Base-by-base conservation (phyloP, 1,139 yeast genomes). In the Candida labiduridarum region DNA sequence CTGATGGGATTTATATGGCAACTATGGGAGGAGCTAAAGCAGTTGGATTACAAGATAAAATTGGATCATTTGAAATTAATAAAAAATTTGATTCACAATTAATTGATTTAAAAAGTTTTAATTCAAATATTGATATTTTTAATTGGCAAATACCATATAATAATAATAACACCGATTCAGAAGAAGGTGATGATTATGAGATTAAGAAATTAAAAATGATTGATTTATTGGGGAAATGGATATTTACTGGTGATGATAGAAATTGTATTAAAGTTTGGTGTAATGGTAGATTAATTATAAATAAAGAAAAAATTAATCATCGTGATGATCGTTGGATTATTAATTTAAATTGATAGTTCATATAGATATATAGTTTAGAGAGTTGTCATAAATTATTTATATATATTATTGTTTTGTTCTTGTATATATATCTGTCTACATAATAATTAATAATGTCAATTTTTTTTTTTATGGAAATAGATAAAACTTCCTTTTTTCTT, bases 201-300 rank as follows among this genome's bases (percentile, higher is more conserved):
- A n/a, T 7, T 6, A 53, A 56, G 25, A 54, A 52, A 6, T 63
- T 58, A 14, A 72, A 73, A 50, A 72, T 80, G 63, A 36, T 48
- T 19, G 82, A 87, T 64, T 63, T 89, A 48, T 67, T 92, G 6
- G 89, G 89, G 49, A 91, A 90, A 65, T 94, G 99, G 99, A 73
- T 92, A n/a, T 94, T 90, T 64, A 82, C 84, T 52, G 99, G 98
- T 33, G 99, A 94, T 67, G 97, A 94, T 66, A 78, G 99, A 62
- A 94, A 94, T 65, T 85, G 95, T 41, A 63, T 71, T 12, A 76
- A 74, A 49, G 97, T 94, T 12, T 94, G 90, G 89, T 92, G 92
- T 35, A 82, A 84, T 60, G 99, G 99, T 4, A 71, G 80, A 54
- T 59, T 70, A 44, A 87, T 85, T 12, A 70, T 80, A 8, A 72